Percentiles rank a stretch among this genome's conserved stretches.
Evolutionary conservation across 2,329 filamentous ascomycete species (phyloP).

Genomic region (Purpureocillium takamizusanense): DNA sequence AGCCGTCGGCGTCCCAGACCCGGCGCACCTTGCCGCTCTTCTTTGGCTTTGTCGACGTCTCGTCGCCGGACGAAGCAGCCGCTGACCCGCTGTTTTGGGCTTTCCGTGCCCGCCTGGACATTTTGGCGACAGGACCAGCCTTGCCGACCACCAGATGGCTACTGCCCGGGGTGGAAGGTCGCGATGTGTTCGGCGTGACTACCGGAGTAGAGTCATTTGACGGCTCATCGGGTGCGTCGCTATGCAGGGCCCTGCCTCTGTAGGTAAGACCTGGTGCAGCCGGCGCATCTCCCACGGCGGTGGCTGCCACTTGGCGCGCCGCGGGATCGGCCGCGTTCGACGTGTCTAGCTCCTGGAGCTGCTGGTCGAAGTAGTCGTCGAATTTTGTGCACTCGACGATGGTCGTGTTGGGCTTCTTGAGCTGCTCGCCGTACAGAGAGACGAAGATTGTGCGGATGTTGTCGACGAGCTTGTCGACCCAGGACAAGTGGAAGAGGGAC

Average conservation of each 20-base stretch:
- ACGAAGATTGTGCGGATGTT: slow-evolving; percentile 90
- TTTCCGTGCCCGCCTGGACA: slow-evolving; percentile 72
- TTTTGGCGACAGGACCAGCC: slow-evolving; percentile 62
- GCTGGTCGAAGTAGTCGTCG: slow-evolving; percentile 89
- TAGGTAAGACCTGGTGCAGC: slow-evolving; percentile 30
- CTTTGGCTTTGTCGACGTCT: slow-evolving; percentile 51
- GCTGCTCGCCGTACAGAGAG: slow-evolving; percentile 78
- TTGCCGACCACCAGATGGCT: slow-evolving; percentile 62
- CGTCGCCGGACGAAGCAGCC: slow-evolving; percentile 75
- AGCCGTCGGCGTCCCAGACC: slow-evolving; percentile 85
- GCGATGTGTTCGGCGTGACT: slow-evolving; percentile 64
- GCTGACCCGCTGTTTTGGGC: slow-evolving; percentile 56
- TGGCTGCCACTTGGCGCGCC: slow-evolving; percentile 18
- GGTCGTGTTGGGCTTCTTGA: slow-evolving; percentile 72
- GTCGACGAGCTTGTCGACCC: slow-evolving; percentile 94
- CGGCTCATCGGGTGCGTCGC: slow-evolving; percentile 23
- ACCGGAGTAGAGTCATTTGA: slow-evolving; percentile 64
- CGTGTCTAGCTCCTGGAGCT: slow-evolving; percentile 71
- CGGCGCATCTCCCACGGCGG: slow-evolving; percentile 17
- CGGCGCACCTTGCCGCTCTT: slow-evolving; percentile 75
- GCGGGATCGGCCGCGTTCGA: slow-evolving; percentile 26
- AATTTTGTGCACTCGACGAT: slow-evolving; percentile 72
- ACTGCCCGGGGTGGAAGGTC: slow-evolving; percentile 64
- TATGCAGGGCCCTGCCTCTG: slow-evolving; percentile 25
- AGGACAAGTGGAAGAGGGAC: slow-evolving; percentile 86